Evolutionary conservation across 2,329 filamentous ascomycete species (phyloP).

Genomic region (Diaporthe australafricana): DNA sequence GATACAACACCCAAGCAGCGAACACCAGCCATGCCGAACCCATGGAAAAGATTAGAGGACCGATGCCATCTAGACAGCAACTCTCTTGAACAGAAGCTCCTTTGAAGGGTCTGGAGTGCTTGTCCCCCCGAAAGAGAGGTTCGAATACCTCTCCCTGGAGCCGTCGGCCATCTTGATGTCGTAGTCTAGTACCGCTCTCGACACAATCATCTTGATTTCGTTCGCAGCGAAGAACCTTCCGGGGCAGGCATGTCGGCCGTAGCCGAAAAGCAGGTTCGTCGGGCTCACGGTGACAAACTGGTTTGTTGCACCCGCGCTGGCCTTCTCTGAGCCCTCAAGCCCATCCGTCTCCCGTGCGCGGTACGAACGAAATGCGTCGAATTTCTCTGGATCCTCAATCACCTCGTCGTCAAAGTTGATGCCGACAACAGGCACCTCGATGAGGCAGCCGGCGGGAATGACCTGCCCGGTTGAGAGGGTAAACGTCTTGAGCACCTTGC

Average conservation of each 20-base stretch:
- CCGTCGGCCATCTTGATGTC: conserved; percentile 45
- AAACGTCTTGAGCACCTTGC: conserved; percentile 62
- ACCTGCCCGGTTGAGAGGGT: conserved; percentile 66
- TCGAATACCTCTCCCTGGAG: conserved; percentile 41
- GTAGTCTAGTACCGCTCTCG: conserved; percentile 44
- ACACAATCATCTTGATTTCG: conserved; percentile 52
- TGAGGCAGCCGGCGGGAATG: conserved; percentile 56
- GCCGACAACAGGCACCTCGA: conserved; percentile 54
- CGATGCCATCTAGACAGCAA: conserved; percentile 22
- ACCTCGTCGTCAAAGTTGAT: conserved; percentile 51
- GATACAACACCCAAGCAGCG: background rate
- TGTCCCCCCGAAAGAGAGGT: conserved; percentile 41
- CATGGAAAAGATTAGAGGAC: too few relatives aligned
- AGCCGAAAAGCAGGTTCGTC: conserved; percentile 51
- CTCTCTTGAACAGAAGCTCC: conserved; percentile 42
- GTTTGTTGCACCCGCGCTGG: conserved; percentile 44
- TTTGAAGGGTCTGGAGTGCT: conserved; percentile 41
- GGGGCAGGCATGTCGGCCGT: conserved; percentile 54
- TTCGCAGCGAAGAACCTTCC: conserved; percentile 53
- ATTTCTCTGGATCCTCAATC: conserved; percentile 50
- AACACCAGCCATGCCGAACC: background rate
- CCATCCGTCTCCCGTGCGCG: conserved; percentile 46
- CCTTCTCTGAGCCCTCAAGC: conserved; percentile 43
- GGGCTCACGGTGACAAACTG: conserved; percentile 54
- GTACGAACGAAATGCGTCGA: conserved; percentile 54